Evolutionary conservation across 1,284 basidiomycete species (phyloP).

Genomic region (Hymenochaete sp.): DNA sequence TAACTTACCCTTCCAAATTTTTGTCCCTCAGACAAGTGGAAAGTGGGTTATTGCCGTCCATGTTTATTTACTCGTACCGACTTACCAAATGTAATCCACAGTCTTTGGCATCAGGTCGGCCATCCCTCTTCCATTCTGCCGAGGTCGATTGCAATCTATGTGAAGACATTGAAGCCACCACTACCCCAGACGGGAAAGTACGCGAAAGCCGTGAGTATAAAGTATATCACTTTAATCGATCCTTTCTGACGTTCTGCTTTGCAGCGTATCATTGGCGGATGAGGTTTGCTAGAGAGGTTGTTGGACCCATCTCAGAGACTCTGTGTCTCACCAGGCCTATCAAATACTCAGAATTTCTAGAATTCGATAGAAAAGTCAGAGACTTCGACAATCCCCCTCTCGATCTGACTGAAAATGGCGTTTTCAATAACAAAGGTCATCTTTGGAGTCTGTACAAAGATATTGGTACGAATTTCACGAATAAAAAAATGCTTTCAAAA

Average conservation of each 20-base stretch:
- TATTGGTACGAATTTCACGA: conserved; percentile 3
- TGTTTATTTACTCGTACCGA: background rate
- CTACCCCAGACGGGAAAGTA: conserved; percentile 1
- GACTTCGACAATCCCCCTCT: conserved; percentile 7
- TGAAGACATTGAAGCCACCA: conserved; percentile 6
- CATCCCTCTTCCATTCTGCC: conserved; percentile 9
- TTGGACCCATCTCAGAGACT: conserved; percentile 2
- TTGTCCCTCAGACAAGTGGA: conserved; percentile 15
- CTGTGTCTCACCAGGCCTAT: conserved; percentile 6
- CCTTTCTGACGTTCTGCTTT: too few relatives aligned
- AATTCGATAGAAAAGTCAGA: conserved; percentile 15
- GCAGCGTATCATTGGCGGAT: conserved; percentile 9
- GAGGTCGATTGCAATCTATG: conserved; percentile 14
- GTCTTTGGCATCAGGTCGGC: conserved; percentile 4
- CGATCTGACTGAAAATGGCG: too few relatives aligned
- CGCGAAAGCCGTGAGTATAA: conserved; percentile 4
- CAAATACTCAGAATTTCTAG: conserved; percentile 17
- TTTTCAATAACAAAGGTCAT: too few relatives aligned
- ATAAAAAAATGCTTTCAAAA: background rate
- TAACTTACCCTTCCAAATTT: too few relatives aligned
- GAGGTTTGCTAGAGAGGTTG: conserved; percentile 11
- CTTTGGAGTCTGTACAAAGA: too few relatives aligned
- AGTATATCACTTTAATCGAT: background rate
- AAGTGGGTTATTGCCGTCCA: conserved; percentile 2
- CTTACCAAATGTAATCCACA: background rate